Percentiles rank a stretch among this genome's conserved stretches.
phyloP scores from a whole-genome alignment of 2,329 filamentous ascomycete species.

The Trichoderma gracile region DNA sequence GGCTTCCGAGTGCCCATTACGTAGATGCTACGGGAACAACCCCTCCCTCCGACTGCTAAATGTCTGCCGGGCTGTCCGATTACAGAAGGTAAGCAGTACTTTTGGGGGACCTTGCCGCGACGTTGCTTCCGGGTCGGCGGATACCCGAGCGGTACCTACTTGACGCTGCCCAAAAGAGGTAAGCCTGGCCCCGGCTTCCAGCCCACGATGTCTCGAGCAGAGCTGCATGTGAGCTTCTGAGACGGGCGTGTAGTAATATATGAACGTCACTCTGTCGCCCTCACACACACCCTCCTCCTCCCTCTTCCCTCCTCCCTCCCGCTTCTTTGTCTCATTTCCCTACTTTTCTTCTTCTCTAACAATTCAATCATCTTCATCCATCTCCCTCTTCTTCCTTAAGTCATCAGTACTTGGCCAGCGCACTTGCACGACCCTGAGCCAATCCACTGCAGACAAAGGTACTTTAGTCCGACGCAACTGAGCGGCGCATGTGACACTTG shows the following conservation, averaged over 20 bases:
- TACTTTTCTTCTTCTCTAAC: background rate
- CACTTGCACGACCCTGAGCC: background rate
- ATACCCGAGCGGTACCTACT: background rate
- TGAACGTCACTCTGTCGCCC: background rate
- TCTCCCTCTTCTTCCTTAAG: background rate
- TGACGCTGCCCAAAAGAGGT: background rate
- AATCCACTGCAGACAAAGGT: background rate
- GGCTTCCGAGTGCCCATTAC: background rate
- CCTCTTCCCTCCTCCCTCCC: background rate
- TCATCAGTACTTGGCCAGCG: background rate
- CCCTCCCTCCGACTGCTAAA: too few relatives aligned
- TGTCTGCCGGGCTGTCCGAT: too few relatives aligned
- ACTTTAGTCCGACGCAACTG: background rate
- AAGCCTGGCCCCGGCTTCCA: background rate
- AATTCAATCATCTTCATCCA: background rate
- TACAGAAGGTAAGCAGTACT: background rate
- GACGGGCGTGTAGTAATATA: background rate
- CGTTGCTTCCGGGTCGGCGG: background rate
- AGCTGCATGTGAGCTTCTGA: constrained; percentile 9
- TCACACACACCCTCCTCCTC: background rate
- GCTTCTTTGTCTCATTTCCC: background rate
- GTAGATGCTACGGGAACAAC: background rate
- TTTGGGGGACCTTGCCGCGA: background rate
- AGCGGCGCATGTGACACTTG: constrained; percentile 21
- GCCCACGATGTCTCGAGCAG: background rate